These are phyloP conservation scores for Chara braunii DNA, from an alignment of 139 green algal species.

Conservation along the genomic window DNA sequence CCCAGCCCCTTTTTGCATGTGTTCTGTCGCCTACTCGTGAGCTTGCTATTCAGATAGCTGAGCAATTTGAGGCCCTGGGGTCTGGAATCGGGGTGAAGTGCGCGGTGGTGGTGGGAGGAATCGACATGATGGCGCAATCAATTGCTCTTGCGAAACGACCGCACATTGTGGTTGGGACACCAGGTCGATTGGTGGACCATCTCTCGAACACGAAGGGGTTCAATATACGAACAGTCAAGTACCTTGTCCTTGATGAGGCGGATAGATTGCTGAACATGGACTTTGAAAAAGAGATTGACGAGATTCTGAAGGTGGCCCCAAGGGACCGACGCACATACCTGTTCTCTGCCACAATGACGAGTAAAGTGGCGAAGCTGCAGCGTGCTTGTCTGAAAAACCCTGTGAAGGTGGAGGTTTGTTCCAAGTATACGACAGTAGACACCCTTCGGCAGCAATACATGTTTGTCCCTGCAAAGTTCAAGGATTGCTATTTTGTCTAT, in stretches of 20 bases:
- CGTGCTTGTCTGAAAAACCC: slow-evolving; percentile 83
- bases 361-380: slow-evolving; percentile 96
- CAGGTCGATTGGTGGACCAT: slow-evolving; percentile 94
- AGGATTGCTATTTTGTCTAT: slow-evolving; percentile 89
- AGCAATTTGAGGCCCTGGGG: slow-evolving; percentile 95
- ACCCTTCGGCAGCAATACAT: slow-evolving; percentile 96
- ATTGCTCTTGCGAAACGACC: slow-evolving; percentile 84
- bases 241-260: slow-evolving; percentile 81
- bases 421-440: slow-evolving; percentile 93
- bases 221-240: slow-evolving; percentile 66
- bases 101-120: slow-evolving; percentile 79
- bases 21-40: slow-evolving; percentile 90
- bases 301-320: slow-evolving; percentile 78
- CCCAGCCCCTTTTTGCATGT: slow-evolving; percentile 79
- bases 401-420: slow-evolving; percentile 89
- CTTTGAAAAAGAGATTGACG: slow-evolving; percentile 98
- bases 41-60: slow-evolving; percentile 95
- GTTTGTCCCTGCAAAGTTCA: slow-evolving; percentile 97
- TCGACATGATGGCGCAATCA: slow-evolving; percentile 96
- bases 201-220: slow-evolving; percentile 99
- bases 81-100: slow-evolving; percentile 68
- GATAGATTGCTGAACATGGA: slow-evolving; percentile 99
- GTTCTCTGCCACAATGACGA: slow-evolving; percentile 98
- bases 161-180: slow-evolving; percentile 88
- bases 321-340: slow-evolving; percentile 73